phyloP scores from a whole-genome alignment of 2,329 filamentous ascomycete genomes.

The Cladorrhinum sp. region DNA sequence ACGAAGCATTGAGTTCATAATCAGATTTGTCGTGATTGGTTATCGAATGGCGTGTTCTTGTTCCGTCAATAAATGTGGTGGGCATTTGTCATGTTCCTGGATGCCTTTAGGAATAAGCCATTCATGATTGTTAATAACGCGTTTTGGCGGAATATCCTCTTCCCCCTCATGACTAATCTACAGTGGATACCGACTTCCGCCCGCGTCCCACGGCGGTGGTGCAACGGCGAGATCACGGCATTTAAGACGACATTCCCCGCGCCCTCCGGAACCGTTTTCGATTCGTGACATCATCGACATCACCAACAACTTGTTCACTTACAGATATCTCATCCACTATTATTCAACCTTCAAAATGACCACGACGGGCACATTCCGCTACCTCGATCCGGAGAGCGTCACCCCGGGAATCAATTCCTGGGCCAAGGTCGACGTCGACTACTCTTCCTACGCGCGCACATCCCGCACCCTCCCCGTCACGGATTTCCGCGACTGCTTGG shows the following conservation, averaged over 20 bases:
- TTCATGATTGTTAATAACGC: neutral
- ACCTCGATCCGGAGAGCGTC: conserved; percentile 55
- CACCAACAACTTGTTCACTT: neutral
- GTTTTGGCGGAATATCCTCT: neutral
- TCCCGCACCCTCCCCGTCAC: conserved; percentile 47
- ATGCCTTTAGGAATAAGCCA: neutral
- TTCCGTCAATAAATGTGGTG: neutral
- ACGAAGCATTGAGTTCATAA: no score
- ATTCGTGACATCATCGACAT: neutral
- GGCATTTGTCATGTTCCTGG: neutral
- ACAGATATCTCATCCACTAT: neutral
- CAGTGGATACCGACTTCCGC: neutral
- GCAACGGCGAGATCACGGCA: neutral
- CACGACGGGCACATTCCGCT: conserved; percentile 45
- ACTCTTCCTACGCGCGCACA: conserved; percentile 49
- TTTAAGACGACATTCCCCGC: neutral
- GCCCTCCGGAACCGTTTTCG: neutral
- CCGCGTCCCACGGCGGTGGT: neutral
- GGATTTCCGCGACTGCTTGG: conserved; percentile 51
- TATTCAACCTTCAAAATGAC: conserved; percentile 12
- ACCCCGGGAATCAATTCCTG: conserved; percentile 49
- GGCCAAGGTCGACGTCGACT: conserved; percentile 62
- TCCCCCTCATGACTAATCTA: neutral
- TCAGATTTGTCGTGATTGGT: neutral
- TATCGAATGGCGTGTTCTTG: neutral